Conservation (phyloP, 768 basidiomycete genomes). For the Suillus bovinus region DNA sequence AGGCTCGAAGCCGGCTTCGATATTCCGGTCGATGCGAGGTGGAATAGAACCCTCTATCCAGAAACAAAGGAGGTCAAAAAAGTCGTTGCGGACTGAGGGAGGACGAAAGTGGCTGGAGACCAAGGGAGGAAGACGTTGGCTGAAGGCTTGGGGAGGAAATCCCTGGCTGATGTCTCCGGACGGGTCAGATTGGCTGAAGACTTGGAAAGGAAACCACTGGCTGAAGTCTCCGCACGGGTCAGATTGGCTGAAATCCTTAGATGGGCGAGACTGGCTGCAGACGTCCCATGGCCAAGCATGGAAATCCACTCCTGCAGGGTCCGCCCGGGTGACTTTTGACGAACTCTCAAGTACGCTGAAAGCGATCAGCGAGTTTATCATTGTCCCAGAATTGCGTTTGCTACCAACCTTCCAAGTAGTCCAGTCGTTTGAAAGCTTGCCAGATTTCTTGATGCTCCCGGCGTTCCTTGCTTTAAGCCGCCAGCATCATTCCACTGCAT, state of each 20-base stretch:
- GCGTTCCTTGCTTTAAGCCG: neutral
- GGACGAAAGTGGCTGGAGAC: too few species aligned
- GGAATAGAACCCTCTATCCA: too few species aligned
- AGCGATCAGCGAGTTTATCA: neutral
- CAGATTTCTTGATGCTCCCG: neutral
- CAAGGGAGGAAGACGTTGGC: too few species aligned
- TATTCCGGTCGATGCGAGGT: too few species aligned
- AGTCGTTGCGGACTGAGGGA: too few species aligned
- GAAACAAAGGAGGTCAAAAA: too few species aligned
- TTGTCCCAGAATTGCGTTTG: neutral
- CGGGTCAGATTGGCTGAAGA: too few species aligned
- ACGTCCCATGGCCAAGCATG: neutral
- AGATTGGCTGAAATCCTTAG: neutral
- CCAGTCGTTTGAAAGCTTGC: neutral
- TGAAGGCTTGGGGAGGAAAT: neutral
- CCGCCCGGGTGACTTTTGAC: neutral
- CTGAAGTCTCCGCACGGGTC: too few species aligned
- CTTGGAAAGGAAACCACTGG: rapidly evolving
- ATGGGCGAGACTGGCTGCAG: neutral
- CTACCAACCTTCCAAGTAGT: neutral
- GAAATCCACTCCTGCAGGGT: neutral
- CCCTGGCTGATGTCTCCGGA: too few species aligned
- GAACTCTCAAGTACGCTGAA: neutral
- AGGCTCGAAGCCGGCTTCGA: too few species aligned
- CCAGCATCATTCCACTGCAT: neutral